phyloP scores from a whole-genome alignment of 2,329 filamentous ascomycete species.

The Cladophialophora psammophila region DNA sequence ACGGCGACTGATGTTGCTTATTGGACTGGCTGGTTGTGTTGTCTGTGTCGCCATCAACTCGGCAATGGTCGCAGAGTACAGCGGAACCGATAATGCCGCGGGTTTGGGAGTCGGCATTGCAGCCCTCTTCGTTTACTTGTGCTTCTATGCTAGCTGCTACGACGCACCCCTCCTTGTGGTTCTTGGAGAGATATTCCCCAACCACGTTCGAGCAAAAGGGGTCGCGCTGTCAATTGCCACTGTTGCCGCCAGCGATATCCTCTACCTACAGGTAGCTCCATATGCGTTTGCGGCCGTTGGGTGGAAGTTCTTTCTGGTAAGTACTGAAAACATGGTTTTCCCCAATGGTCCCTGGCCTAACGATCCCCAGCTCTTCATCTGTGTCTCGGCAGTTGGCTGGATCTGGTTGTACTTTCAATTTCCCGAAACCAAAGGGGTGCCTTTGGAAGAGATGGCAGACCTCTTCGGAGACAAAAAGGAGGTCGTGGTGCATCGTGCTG shows the following conservation, averaged over 20 bases:
- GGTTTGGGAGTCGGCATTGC: constrained; percentile 48
- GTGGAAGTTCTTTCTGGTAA: constrained; percentile 44
- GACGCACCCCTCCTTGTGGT: constrained; percentile 14
- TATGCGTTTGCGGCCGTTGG: constrained; percentile 44
- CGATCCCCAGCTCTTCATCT: constrained; percentile 4
- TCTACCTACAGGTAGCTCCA: constrained; percentile 42
- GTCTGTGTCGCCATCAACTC: background rate
- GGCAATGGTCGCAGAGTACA: constrained; percentile 15
- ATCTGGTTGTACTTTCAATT: constrained; percentile 33
- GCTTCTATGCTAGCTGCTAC: constrained; percentile 3
- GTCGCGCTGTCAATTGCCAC: background rate
- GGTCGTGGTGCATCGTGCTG: background rate
- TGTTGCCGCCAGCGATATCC: constrained; percentile 28
- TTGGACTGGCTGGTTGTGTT: constrained; percentile 19
- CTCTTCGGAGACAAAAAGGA: constrained; percentile 41
- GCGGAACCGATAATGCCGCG: constrained; percentile 9
- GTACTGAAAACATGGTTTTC: background rate
- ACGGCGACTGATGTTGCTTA: constrained; percentile 47
- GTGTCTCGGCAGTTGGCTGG: background rate
- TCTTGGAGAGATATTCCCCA: constrained; percentile 20
- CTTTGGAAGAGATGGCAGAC: constrained; percentile 40
- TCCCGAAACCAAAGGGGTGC: constrained; percentile 41
- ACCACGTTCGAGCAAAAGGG: constrained; percentile 17
- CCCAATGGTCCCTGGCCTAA: background rate
- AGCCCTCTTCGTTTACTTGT: constrained; percentile 64